Conservation (phyloP, 2,329 filamentous ascomycete species). For the Spiromastix sp. region DNA sequence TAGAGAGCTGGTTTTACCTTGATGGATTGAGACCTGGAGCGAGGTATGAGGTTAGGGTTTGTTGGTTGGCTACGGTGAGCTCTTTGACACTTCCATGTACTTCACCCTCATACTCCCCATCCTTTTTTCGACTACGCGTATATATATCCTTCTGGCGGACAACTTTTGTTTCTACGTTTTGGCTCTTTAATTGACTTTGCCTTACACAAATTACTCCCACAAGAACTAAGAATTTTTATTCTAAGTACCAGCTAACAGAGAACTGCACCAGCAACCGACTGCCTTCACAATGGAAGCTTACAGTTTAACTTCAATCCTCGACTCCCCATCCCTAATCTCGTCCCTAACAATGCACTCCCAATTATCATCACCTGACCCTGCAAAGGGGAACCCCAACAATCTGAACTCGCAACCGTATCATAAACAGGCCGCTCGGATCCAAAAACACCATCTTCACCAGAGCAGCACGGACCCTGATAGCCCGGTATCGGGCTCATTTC, state of each 20-base stretch:
- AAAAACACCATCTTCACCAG: constrained; percentile 2
- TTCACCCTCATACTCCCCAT: not conserved
- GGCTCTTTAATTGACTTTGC: constrained; percentile 4
- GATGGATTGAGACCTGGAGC: constrained; percentile 57
- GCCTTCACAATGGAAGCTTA: constrained; percentile 60
- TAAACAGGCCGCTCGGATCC: not conserved
- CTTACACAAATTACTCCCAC: not conserved
- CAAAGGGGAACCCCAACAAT: constrained; percentile 14
- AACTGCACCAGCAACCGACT: constrained; percentile 63
- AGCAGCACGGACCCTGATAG: not conserved
- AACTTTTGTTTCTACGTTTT: not conserved
- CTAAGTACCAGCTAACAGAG: constrained; percentile 10
- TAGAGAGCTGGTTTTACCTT: constrained; percentile 69
- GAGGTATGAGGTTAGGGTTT: constrained; percentile 84
- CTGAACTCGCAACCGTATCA: constrained; percentile 10
- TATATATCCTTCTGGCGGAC: not conserved
- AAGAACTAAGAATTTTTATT: not conserved
- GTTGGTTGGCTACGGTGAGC: constrained; percentile 86
- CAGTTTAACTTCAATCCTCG: constrained; percentile 50
- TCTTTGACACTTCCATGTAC: not conserved
- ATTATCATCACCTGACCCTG: constrained; percentile 31
- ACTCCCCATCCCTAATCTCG: constrained; percentile 51
- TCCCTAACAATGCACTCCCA: constrained; percentile 52
- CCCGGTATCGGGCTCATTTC: constrained; percentile 44
- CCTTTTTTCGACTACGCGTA: not conserved